Evolutionary conservation across 441 rosid species (phyloP), one percentile per base, ranked within the genome.

Genomic region (Bruguiera hainesii): DNA sequence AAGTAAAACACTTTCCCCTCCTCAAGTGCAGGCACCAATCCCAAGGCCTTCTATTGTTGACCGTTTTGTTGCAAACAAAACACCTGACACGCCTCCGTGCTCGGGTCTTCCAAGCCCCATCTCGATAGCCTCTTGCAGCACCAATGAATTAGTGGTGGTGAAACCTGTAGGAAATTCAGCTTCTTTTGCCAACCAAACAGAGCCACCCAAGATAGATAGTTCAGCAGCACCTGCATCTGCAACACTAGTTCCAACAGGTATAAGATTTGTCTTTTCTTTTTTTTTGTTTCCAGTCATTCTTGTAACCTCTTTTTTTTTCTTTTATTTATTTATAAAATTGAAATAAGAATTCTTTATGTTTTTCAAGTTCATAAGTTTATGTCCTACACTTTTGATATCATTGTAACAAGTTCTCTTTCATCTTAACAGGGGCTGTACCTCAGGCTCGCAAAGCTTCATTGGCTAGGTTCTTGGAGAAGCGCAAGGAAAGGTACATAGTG

Each of bases 391-490:
- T 19, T 2, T 46, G 46, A 35, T 53, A 23, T 50, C 37, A 37
- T 29, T 74, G 11, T 59, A 56, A 66, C 60, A 31, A 67, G 60
- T 48, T 51, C n/a, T 7, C 9, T 28, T 11, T 50, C 37, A 4
- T 7, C 39, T 67, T 39, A 23, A 21, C 69, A 37, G 88, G 57
- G 6, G 84, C 82, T 73, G 84, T 90, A 63, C 98, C 98, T 60
- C 98, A 90, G 79, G 89, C 88, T 61, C 91, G 96, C 2, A 84
- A 85, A 79, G 98, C 96, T 26, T 92, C 98, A 18, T 76, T 92
- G 81, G 91, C 91, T 71, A 75, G 91, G 50, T 92, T 92, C 78
- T 69, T 92, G 82, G 96, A 92, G 83, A 90, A 87, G 80, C 93
- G 98, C 74, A 89, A 87, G 80, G 93, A 88, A 80, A 88, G 96